Percentiles rank a stretch among this genome's conserved stretches.
Conservation (phyloP, 2,329 filamentous ascomycete genomes). For the Xylariaceae sp. region DNA sequence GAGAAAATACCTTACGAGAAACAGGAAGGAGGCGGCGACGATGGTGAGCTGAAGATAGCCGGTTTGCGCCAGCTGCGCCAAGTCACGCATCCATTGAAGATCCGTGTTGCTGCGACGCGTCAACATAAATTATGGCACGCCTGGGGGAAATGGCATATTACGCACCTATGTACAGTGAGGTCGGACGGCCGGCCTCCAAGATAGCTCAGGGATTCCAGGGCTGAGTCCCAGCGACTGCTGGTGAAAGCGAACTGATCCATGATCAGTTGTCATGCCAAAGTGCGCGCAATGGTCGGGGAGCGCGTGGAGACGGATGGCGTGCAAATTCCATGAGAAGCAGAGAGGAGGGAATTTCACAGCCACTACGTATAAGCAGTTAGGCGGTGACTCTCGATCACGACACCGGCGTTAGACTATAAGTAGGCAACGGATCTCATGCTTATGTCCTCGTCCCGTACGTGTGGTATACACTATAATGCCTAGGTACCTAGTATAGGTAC, state of each 20-base stretch:
- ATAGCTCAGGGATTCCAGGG: conserved; percentile 34
- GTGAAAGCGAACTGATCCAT: conserved; percentile 38
- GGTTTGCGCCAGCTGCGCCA: conserved; percentile 39
- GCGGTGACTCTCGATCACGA: conserved; percentile 4
- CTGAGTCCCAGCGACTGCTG: conserved; percentile 37
- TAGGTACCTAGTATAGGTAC: neutral
- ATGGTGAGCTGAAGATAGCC: conserved; percentile 40
- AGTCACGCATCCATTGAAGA: conserved; percentile 38
- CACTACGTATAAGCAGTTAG: neutral
- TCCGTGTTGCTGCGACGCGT: conserved; percentile 3
- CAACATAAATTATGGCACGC: no score
- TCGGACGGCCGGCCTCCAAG: conserved; percentile 3
- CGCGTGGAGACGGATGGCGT: neutral
- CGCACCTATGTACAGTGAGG: conserved; percentile 12
- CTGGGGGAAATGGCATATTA: neutral
- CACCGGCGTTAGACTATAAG: neutral
- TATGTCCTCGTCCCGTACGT: neutral
- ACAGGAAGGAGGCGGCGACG: conserved; percentile 37
- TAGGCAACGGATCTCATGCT: neutral
- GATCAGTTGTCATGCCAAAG: conserved; percentile 28
- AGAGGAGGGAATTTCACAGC: neutral
- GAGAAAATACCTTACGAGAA: conserved; percentile 35
- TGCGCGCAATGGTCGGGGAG: neutral
- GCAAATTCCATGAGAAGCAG: neutral
- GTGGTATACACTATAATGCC: neutral